These are phyloP conservation scores for Gossypium davidsonii DNA, from an alignment of 441 rosid genomes.

Conservation along the genomic window DNA sequence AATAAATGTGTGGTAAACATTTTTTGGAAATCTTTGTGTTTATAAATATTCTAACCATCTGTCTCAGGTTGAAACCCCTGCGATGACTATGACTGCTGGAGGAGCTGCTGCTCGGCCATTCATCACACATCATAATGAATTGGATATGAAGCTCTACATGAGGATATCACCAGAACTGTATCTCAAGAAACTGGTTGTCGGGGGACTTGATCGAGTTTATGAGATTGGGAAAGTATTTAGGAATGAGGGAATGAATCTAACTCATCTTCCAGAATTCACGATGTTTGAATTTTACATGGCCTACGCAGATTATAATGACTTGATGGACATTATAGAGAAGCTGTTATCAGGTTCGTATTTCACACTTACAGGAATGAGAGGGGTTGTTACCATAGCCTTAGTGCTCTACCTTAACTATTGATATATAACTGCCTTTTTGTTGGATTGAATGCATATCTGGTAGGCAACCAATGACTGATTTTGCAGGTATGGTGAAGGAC, in stretches of 20 bases:
- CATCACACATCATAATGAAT: conserved; percentile 80
- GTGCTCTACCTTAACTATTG: no score
- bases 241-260: conserved; percentile 88
- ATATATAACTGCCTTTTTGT: no score
- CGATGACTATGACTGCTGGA: conserved; percentile 82
- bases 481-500: conserved; percentile 73
- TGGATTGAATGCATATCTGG: background rate
- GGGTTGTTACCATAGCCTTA: background rate
- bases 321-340: conserved; percentile 70
- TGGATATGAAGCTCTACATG: conserved; percentile 71
- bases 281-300: conserved; percentile 96
- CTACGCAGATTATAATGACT: conserved; percentile 74
- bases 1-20: background rate
- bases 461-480: background rate
- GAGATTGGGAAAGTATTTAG: conserved; percentile 88
- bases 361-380: background rate
- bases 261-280: conserved; percentile 88
- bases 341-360: conserved; percentile 62
- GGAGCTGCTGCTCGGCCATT: conserved; percentile 96
- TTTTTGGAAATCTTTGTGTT: background rate
- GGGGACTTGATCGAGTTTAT: conserved; percentile 75
- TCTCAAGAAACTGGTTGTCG: conserved; percentile 78
- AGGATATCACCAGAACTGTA: conserved; percentile 79
- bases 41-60: background rate
- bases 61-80: conserved; percentile 75